Base-by-base conservation (phyloP, 768 basidiomycete genomes). In the Calvatia gigantea region DNA sequence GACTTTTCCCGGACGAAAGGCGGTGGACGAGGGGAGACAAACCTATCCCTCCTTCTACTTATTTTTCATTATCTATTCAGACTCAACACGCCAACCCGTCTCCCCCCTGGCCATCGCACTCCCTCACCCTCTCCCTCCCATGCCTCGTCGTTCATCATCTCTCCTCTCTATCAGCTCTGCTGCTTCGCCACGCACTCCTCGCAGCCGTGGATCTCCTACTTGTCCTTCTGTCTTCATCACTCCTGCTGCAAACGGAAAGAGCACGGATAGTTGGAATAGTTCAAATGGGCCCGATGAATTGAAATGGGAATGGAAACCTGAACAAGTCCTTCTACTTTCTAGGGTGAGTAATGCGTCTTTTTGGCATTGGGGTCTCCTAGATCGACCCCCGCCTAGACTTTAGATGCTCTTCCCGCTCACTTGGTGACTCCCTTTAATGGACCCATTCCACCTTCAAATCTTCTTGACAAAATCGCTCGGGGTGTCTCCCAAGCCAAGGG, bases 401-500 rank as follows among this genome's bases (percentile, higher is more conserved):
- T 94, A 8, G 91, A 94, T 65, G 86, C 86, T 41, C 82, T 92
- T 57, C 91, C 91, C 7, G 74, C 85, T 5, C 89, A 92, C 62
- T 81, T 94, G n/a, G 76, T 90, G 67, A 93, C 91, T 14, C 91
- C 91, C 51, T 93, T 91, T 77, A 85, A 87, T 60, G 91, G 91
- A 28, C 79, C 85, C 42, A 81, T 93, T 17, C 91, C 91, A 1
- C 91, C 91, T 29, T 84, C 88, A 12, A 93, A 93, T 67, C 80
- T 93, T 19, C 83, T 94, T 57, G 90, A 94, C 69, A 91, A 89
- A 74, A 85, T 94, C 60, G 89, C 91, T 9, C 83, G 88, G 12
- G 85, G 89, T 50, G 83, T 94, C 58, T 73, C 80, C 7, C 75
- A 87, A 27, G 86, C 87, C 49, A 91, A 91, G 65, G 89, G 87